A percentile compares a stretch with the other conserved stretches of the same genome.
These are phyloP conservation scores for Speleostelium caveatum DNA, from an alignment of 78 protist genomes.

Conservation along the genomic window DNA sequence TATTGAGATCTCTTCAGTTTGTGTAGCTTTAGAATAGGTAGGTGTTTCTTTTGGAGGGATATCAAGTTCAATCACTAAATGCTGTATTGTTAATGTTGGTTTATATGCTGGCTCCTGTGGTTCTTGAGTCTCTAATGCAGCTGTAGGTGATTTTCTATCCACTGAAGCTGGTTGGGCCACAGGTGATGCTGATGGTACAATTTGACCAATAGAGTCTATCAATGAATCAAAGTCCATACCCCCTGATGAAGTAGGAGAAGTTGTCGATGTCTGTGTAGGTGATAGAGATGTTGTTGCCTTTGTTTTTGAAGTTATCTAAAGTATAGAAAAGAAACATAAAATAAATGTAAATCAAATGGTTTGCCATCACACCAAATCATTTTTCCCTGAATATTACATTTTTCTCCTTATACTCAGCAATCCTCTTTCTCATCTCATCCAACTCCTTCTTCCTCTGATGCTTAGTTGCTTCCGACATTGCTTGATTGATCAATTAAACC, in stretches of 20 bases:
- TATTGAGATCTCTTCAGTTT: neutral
- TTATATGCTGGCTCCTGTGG: neutral
- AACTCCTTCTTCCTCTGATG: slow-evolving; percentile 68
- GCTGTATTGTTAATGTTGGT: slow-evolving; percentile 33
- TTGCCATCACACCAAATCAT: neutral
- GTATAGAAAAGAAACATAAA: neutral
- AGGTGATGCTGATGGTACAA: slow-evolving; percentile 42
- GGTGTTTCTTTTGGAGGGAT: slow-evolving; percentile 57
- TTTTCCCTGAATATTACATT: neutral
- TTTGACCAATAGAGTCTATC: slow-evolving; percentile 30
- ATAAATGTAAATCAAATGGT: neutral
- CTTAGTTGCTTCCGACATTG: neutral
- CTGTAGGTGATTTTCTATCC: neutral
- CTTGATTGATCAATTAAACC: neutral
- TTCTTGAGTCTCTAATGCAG: neutral
- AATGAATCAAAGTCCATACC: slow-evolving; percentile 26
- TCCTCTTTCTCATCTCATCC: slow-evolving; percentile 69
- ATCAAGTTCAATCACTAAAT: slow-evolving; percentile 43
- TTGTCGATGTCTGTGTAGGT: neutral
- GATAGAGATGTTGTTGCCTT: neutral
- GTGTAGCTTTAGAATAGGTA: slow-evolving; percentile 43
- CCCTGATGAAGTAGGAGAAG: slow-evolving; percentile 16
- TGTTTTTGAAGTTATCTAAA: neutral
- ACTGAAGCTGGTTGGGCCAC: slow-evolving; percentile 5
- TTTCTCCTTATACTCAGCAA: slow-evolving; percentile 45